phyloP scores from a whole-genome alignment of 305 asterid species.

The Rubia peregrina region DNA sequence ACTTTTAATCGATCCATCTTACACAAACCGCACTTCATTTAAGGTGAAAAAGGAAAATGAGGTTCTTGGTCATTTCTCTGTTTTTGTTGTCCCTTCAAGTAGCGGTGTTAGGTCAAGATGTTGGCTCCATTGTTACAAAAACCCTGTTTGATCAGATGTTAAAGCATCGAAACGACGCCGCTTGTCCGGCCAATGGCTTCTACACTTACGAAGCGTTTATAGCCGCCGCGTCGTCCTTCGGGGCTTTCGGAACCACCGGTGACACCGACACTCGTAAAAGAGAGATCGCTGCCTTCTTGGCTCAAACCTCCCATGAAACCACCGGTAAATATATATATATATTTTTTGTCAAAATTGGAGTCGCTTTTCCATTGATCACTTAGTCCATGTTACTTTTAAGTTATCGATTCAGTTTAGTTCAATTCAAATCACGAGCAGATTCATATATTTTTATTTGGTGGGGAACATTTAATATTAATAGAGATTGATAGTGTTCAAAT shows the following conservation, averaged over 20 bases:
- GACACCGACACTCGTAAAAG: slow-evolving; percentile 22
- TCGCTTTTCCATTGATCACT: too few relatives aligned
- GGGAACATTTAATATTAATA: too few relatives aligned
- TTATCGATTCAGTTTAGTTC: too few relatives aligned
- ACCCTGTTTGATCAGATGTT: slow-evolving; percentile 23
- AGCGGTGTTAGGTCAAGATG: slow-evolving; percentile 18
- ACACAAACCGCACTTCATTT: neutral
- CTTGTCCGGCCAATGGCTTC: slow-evolving; percentile 28
- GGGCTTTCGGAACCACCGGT: slow-evolving; percentile 30
- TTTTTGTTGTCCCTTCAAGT: slow-evolving; percentile 3
- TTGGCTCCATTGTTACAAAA: slow-evolving; percentile 17
- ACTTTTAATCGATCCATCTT: neutral
- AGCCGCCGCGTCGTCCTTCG: slow-evolving; percentile 23
- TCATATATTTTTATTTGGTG: too few relatives aligned
- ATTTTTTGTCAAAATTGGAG: neutral
- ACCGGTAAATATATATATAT: slow-evolving; percentile 20
- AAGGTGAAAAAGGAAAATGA: slow-evolving; percentile 13
- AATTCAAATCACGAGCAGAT: too few relatives aligned
- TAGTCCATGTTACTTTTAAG: too few relatives aligned
- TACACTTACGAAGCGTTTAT: slow-evolving; percentile 33
- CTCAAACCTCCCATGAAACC: slow-evolving; percentile 37
- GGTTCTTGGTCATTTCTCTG: slow-evolving; percentile 16
- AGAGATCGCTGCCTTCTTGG: slow-evolving; percentile 36
- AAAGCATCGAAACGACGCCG: slow-evolving; percentile 25
- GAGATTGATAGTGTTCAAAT: too few relatives aligned